Percentiles rank a stretch among this genome's conserved stretches.
Evolutionary conservation across 2,329 filamentous ascomycete genomes (phyloP).

Genomic region (Alternaria ventricosa): DNA sequence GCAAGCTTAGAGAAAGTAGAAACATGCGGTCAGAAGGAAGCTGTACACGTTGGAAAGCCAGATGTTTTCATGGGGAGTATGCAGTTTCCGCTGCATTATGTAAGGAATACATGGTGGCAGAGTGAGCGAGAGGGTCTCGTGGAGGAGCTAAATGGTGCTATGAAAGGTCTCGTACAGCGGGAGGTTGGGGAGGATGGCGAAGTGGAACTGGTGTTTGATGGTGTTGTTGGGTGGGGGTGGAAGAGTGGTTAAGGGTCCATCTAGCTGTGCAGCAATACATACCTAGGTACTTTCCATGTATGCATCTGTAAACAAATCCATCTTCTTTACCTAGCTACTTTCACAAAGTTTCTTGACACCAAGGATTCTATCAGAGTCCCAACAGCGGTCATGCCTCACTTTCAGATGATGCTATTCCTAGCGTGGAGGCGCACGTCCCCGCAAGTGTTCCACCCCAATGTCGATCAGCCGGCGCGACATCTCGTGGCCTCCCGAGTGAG

Average conservation of each 20-base stretch:
- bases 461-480: slow-evolving; percentile 22
- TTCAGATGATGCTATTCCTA: slow-evolving; percentile 18
- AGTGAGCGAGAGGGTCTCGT: slow-evolving; percentile 16
- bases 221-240: slow-evolving; percentile 20
- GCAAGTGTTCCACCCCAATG: slow-evolving; percentile 8
- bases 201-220: slow-evolving; percentile 22
- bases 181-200: slow-evolving; percentile 17
- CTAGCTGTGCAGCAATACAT: neutral
- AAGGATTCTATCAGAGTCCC: neutral
- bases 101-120: slow-evolving; percentile 25
- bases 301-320: neutral
- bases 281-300: neutral
- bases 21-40: slow-evolving; percentile 8
- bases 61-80: slow-evolving; percentile 21
- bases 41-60: slow-evolving; percentile 19
- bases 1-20: slow-evolving; percentile 25
- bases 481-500: slow-evolving; percentile 6
- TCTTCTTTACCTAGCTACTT: neutral
- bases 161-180: neutral
- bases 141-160: slow-evolving; percentile 12
- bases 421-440: slow-evolving; percentile 16
- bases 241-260: slow-evolving; percentile 12
- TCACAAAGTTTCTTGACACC: neutral
- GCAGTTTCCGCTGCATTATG: slow-evolving; percentile 22
- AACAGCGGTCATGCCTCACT: slow-evolving; percentile 10